Percentiles rank a stretch among this genome's conserved stretches.
Evolutionary conservation across 192 early-diverging fungal species (phyloP).

Genomic region (Mortierella hygrophila): DNA sequence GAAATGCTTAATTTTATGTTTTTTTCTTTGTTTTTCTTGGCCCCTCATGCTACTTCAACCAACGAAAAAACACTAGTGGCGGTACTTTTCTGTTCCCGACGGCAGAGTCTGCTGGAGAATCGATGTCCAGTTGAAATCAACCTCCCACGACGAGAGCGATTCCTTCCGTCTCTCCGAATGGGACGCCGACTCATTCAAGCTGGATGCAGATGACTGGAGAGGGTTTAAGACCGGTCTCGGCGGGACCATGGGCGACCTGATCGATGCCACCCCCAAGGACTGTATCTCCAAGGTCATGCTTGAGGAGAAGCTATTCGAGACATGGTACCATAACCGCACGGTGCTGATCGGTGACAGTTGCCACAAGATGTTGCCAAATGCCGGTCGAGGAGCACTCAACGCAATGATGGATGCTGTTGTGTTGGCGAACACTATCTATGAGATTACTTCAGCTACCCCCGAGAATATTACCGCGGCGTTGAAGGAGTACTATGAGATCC

Average conservation of each 20-base stretch:
- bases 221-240: neutral
- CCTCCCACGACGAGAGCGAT: slow-evolving; percentile 17
- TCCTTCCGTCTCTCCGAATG: slow-evolving; percentile 25
- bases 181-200: slow-evolving; percentile 5
- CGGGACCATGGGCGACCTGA: slow-evolving; percentile 13
- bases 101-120: slow-evolving; percentile 27
- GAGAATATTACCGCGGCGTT: slow-evolving; percentile 18
- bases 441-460: slow-evolving; percentile 5
- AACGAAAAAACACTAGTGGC: slow-evolving; percentile 9
- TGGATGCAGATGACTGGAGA: slow-evolving; percentile 12
- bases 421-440: slow-evolving; percentile 30
- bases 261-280: slow-evolving; percentile 20
- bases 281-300: slow-evolving; percentile 14
- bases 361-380: slow-evolving; percentile 22
- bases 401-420: slow-evolving; percentile 35
- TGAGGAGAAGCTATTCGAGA: slow-evolving; percentile 27
- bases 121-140: slow-evolving; percentile 17
- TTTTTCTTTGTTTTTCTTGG: neutral
- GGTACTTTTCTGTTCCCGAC: slow-evolving; percentile 15
- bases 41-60: neutral
- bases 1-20: slow-evolving; percentile 16
- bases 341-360: slow-evolving; percentile 33
- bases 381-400: slow-evolving; percentile 28
- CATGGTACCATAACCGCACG: slow-evolving; percentile 23
- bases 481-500: slow-evolving; percentile 20